Percentiles rank a stretch among this genome's conserved stretches.
These are phyloP conservation scores for Nigrospora oryzae DNA, from an alignment of 2,329 filamentous ascomycete genomes.

Conservation along the genomic window DNA sequence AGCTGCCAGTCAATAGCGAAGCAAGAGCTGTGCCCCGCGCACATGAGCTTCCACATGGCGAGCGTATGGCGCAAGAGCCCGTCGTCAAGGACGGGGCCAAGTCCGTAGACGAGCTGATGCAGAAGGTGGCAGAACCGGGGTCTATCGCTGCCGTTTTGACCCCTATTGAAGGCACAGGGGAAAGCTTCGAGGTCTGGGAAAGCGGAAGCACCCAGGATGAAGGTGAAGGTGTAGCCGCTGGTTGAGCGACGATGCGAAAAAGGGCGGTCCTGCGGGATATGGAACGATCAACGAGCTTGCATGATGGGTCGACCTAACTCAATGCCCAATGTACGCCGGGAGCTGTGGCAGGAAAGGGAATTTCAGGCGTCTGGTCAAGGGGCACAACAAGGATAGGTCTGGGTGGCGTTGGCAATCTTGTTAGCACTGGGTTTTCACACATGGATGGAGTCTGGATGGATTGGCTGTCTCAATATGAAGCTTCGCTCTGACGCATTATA, in stretches of 20 bases:
- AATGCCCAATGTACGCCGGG: conserved; percentile 1
- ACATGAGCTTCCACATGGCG: neutral
- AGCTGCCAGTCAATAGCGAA: conserved; percentile 6
- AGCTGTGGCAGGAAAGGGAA: conserved; percentile 2
- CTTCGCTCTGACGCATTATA: too few relatives aligned
- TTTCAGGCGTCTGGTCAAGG: neutral
- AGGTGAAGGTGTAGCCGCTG: conserved; percentile 17
- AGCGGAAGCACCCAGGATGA: conserved; percentile 58
- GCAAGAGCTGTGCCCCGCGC: conserved; percentile 13
- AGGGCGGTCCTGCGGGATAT: neutral
- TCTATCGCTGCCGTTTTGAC: conserved; percentile 39
- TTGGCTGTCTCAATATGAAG: too few relatives aligned
- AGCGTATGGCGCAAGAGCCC: conserved; percentile 17
- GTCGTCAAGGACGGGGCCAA: conserved; percentile 11
- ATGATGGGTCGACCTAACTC: conserved; percentile 2
- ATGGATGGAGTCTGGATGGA: too few relatives aligned
- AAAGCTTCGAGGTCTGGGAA: conserved; percentile 63
- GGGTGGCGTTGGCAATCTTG: too few relatives aligned
- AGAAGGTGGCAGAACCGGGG: conserved; percentile 22
- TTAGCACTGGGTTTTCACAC: too few relatives aligned
- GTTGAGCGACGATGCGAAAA: too few relatives aligned
- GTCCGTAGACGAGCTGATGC: conserved; percentile 29
- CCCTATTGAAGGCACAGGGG: conserved; percentile 49
- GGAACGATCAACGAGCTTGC: neutral
- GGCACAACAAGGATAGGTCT: neutral